phyloP scores from a whole-genome alignment of 78 protist genomes.

The Dictyostelium brefeldianum region DNA sequence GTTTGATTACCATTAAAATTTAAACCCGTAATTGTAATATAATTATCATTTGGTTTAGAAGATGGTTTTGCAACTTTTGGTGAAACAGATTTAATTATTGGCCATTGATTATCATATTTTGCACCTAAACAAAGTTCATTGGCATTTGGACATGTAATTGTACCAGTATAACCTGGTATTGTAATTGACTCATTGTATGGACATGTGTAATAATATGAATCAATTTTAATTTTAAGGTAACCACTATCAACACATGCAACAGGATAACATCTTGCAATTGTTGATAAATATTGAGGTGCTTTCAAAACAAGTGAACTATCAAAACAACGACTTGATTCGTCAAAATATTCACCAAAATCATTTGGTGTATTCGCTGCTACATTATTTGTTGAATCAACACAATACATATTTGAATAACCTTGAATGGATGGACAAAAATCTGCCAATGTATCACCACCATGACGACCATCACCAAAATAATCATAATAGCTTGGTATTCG shows the following conservation, averaged over 20 bases:
- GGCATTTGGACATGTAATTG: slow-evolving; percentile 38
- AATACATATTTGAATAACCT: slow-evolving; percentile 28
- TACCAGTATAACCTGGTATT: slow-evolving; percentile 9
- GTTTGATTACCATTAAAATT: background rate
- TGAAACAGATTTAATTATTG: background rate
- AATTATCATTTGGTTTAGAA: no score
- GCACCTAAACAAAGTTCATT: slow-evolving; percentile 13
- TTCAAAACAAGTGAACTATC: slow-evolving; percentile 14
- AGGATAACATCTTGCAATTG: slow-evolving; percentile 33
- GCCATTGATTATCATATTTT: slow-evolving; percentile 31
- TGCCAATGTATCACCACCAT: slow-evolving; percentile 16
- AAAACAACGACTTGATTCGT: slow-evolving; percentile 20
- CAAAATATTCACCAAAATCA: slow-evolving; percentile 5
- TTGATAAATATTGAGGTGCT: background rate
- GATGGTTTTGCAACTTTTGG: background rate
- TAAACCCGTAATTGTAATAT: slow-evolving; percentile 5
- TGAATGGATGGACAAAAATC: slow-evolving; percentile 50
- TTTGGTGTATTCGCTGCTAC: no score
- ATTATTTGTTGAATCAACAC: background rate
- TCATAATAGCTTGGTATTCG: background rate
- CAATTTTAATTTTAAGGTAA: slow-evolving; percentile 32
- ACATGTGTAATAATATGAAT: slow-evolving; percentile 17
- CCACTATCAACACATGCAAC: background rate
- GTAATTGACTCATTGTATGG: background rate
- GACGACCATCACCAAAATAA: background rate